These are phyloP conservation scores for Boletus patriciae DNA, from an alignment of 768 basidiomycete species.

Conservation along the genomic window DNA sequence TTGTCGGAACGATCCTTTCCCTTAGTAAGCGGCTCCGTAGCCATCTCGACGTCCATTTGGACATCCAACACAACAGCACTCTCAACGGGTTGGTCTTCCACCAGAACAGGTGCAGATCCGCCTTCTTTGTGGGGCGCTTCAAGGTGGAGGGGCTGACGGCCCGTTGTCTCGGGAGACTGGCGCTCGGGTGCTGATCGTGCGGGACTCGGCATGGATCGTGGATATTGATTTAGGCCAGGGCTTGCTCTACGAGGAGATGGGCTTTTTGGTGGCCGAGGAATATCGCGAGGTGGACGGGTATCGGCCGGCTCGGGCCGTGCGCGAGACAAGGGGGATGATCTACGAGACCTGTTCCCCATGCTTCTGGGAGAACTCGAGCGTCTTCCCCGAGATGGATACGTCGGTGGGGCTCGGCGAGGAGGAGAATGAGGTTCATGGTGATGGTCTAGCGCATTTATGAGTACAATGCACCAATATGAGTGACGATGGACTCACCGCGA, in stretches of 20 bases:
- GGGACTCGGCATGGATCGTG: slow-evolving; percentile 13
- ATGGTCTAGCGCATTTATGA: slow-evolving; percentile 16
- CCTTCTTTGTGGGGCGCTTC: slow-evolving; percentile 1
- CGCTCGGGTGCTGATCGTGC: slow-evolving; percentile 3
- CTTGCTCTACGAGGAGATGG: slow-evolving; percentile 15
- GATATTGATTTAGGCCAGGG: slow-evolving; percentile 10
- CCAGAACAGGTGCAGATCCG: slow-evolving; percentile 1
- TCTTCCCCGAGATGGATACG: slow-evolving; percentile 18
- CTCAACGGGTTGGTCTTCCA: slow-evolving; percentile 4
- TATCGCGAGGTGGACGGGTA: slow-evolving; percentile 8
- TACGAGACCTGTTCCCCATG: slow-evolving; percentile 22
- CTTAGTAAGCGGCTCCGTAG: slow-evolving; percentile 7
- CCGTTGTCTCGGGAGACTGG: slow-evolving; percentile 2
- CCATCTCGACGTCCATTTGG: slow-evolving; percentile 9
- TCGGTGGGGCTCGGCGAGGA: slow-evolving; percentile 17
- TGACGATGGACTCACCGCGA: slow-evolving; percentile 20
- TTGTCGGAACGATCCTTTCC: slow-evolving; percentile 15
- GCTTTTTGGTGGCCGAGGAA: slow-evolving; percentile 12
- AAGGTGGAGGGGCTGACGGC: not conserved
- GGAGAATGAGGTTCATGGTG: slow-evolving; percentile 7
- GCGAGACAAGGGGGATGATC: slow-evolving; percentile 20
- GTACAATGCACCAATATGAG: not conserved
- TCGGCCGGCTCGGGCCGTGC: slow-evolving; percentile 15
- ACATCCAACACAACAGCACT: not conserved
- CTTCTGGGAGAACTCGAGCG: slow-evolving; percentile 25